A percentile compares a stretch with the other conserved stretches of the same genome.
Conservation (phyloP, 83 land plant genomes). For the Picea engelmannii region DNA sequence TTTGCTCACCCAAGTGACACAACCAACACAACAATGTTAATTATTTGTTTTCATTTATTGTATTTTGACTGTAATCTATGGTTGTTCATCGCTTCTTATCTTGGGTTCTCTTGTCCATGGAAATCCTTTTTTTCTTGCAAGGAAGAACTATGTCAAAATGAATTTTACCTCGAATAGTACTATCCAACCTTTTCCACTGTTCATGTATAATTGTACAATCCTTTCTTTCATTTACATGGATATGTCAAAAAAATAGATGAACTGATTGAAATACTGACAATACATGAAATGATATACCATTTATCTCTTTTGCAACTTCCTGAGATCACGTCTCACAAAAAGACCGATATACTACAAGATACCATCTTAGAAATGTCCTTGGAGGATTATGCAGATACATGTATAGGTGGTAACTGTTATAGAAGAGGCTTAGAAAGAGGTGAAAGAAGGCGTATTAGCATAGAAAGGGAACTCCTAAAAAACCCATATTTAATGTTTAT, state of each 20-base stretch:
- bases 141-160: too few species aligned
- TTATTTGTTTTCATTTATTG: too few species aligned
- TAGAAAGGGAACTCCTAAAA: slow-evolving; percentile 85
- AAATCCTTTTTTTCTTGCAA: too few species aligned
- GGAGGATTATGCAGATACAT: slow-evolving; percentile 78
- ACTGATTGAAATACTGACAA: slow-evolving; percentile 84
- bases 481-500: slow-evolving; percentile 80
- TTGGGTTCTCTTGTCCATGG: too few species aligned
- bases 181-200: too few species aligned
- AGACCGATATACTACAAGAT: slow-evolving; percentile 69
- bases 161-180: too few species aligned
- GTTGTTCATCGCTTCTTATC: too few species aligned
- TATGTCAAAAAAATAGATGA: slow-evolving; percentile 80
- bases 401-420: slow-evolving; percentile 84
- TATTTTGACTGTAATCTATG: too few species aligned
- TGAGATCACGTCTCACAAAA: slow-evolving; percentile 40
- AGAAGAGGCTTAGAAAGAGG: slow-evolving; percentile 82
- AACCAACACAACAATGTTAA: too few species aligned
- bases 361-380: slow-evolving; percentile 87
- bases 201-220: too few species aligned
- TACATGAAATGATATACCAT: slow-evolving; percentile 75
- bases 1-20: too few species aligned
- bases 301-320: slow-evolving; percentile 84
- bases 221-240: slow-evolving; percentile 39
- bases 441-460: slow-evolving; percentile 84